phyloP scores from a whole-genome alignment of 1,284 basidiomycete genomes.

The Apiotrichum gracile region DNA sequence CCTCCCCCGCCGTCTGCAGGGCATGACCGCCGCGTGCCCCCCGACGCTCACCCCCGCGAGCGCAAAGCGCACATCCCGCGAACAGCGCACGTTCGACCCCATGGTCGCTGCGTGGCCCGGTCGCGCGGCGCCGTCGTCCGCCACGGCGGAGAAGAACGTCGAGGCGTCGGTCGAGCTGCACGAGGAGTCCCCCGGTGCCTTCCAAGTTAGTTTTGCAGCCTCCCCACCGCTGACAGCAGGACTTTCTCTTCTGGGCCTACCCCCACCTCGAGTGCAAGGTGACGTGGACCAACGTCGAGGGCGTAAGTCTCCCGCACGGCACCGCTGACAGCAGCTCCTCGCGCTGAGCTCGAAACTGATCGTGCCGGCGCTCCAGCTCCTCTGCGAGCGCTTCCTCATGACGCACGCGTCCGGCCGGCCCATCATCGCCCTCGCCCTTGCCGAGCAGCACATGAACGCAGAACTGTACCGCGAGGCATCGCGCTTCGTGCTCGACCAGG shows the following conservation, averaged over 20 bases:
- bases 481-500: slow-evolving; percentile 82
- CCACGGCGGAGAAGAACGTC: slow-evolving; percentile 2
- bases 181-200: slow-evolving; percentile 36
- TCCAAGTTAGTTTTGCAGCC: slow-evolving; percentile 22
- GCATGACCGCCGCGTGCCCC: not conserved
- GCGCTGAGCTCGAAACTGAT: slow-evolving; percentile 49
- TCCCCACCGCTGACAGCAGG: slow-evolving; percentile 8
- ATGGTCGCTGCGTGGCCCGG: not conserved
- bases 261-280: slow-evolving; percentile 71
- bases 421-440: slow-evolving; percentile 82
- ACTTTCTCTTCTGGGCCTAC: slow-evolving; percentile 46
- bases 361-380: slow-evolving; percentile 68
- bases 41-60: not conserved
- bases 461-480: slow-evolving; percentile 83
- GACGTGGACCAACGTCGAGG: slow-evolving; percentile 87
- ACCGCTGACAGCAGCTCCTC: slow-evolving; percentile 23
- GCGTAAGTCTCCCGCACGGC: slow-evolving; percentile 35
- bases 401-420: slow-evolving; percentile 85
- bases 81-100: not conserved
- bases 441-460: slow-evolving; percentile 76
- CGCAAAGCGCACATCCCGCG: not conserved
- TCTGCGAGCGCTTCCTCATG: slow-evolving; percentile 77
- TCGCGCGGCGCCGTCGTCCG: not conserved
- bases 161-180: slow-evolving; percentile 40
- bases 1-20: not conserved